Percentiles rank a stretch among this genome's conserved stretches.
Evolutionary conservation across 768 basidiomycete species (phyloP).

Genomic region (Leccinellum rugosiceps): DNA sequence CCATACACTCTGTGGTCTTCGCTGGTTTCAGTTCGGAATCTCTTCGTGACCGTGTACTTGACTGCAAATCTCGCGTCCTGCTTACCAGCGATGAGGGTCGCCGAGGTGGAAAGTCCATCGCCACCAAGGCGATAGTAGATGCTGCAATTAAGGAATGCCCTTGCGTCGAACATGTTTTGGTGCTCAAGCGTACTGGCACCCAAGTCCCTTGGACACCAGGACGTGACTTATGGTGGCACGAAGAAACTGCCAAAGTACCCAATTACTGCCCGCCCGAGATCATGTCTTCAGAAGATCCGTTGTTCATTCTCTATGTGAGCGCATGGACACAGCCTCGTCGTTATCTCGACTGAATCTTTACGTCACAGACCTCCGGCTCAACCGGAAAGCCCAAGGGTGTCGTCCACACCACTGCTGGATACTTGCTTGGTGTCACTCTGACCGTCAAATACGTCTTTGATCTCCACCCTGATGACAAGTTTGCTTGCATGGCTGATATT

Average conservation of each 20-base stretch:
- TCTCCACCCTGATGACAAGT: conserved; percentile 92
- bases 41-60: conserved; percentile 86
- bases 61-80: conserved; percentile 87
- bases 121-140: conserved; percentile 92
- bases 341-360: conserved; percentile 3
- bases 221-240: conserved; percentile 96
- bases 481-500: conserved; percentile 98
- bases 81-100: conserved; percentile 95
- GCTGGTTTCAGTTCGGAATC: conserved; percentile 96
- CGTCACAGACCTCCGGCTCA: conserved; percentile 79
- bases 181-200: conserved; percentile 84
- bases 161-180: conserved; percentile 84
- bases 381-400: conserved; percentile 98
- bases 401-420: conserved; percentile 85
- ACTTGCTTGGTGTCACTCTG: conserved; percentile 86
- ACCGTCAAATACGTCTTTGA: conserved; percentile 99
- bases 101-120: conserved; percentile 92
- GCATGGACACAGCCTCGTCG: neutral
- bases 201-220: conserved; percentile 78
- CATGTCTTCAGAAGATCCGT: conserved; percentile 91
- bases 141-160: conserved; percentile 84
- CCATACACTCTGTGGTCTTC: conserved; percentile 95
- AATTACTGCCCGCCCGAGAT: conserved; percentile 85
- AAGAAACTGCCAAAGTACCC: conserved; percentile 80
- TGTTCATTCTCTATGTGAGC: conserved; percentile 97